A percentile compares a stretch with the other conserved stretches of the same genome.
phyloP scores from a whole-genome alignment of 2,329 filamentous ascomycete species.

The Verticillium alfalfae region DNA sequence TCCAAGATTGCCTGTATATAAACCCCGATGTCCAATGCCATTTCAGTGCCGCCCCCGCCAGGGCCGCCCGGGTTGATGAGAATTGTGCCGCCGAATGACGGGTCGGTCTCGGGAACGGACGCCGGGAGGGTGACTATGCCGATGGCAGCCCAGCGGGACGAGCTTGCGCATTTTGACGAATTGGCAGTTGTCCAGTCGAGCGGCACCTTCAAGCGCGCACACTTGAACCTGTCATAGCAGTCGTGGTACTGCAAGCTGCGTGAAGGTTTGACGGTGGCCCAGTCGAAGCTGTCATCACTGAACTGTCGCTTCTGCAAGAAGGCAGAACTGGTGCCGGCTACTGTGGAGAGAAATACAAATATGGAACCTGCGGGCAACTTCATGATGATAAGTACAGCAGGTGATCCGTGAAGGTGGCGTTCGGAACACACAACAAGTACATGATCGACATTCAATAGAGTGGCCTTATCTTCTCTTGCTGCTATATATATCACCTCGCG shows the following conservation, averaged over 20 bases:
- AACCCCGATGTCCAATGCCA: slow-evolving; percentile 20
- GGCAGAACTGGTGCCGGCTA: neutral
- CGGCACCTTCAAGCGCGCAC: slow-evolving; percentile 35
- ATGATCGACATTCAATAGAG: no score
- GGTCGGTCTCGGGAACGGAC: slow-evolving; percentile 26
- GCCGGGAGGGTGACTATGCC: slow-evolving; percentile 36
- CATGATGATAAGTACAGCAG: neutral
- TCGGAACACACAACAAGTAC: no score
- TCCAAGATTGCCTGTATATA: slow-evolving; percentile 9
- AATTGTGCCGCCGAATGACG: slow-evolving; percentile 34
- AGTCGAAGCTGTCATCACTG: slow-evolving; percentile 21
- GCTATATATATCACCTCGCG: no score
- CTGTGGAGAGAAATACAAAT: neutral
- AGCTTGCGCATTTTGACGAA: neutral
- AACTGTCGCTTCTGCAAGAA: neutral
- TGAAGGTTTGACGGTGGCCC: slow-evolving; percentile 26
- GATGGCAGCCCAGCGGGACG: slow-evolving; percentile 17
- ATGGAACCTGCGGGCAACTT: no score
- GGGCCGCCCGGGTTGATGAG: slow-evolving; percentile 41
- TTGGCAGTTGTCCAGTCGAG: slow-evolving; percentile 31
- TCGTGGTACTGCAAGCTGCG: slow-evolving; percentile 27
- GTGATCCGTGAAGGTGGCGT: no score
- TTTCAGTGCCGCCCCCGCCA: slow-evolving; percentile 30
- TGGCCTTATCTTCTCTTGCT: no score
- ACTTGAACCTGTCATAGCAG: slow-evolving; percentile 32